A percentile compares a stretch with the other conserved stretches of the same genome.
phyloP scores from a whole-genome alignment of 2,329 filamentous ascomycete species.

The Dothidotthia symphoricarpi region DNA sequence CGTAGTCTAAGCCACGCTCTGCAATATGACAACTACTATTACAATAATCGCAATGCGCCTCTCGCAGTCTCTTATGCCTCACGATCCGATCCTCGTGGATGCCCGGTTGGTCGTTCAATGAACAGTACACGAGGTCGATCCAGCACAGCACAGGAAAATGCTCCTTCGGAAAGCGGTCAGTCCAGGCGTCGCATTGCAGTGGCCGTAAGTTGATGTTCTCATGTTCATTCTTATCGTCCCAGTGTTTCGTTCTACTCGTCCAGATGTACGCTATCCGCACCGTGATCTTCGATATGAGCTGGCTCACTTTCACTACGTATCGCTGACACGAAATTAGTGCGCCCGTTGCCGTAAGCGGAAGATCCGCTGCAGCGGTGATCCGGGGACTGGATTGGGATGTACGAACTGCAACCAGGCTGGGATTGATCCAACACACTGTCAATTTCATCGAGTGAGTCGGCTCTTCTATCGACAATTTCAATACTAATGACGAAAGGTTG shows the following conservation, averaged over 20 bases:
- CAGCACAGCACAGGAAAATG: slow-evolving; percentile 17
- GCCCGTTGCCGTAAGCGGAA: slow-evolving; percentile 87
- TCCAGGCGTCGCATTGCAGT: slow-evolving; percentile 53
- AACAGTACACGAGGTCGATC: slow-evolving; percentile 12
- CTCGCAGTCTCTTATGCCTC: slow-evolving; percentile 15
- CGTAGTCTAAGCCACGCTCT: slow-evolving; percentile 16
- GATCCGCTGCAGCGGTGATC: slow-evolving; percentile 89
- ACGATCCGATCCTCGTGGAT: slow-evolving; percentile 27
- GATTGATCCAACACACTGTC: slow-evolving; percentile 60
- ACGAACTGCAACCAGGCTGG: slow-evolving; percentile 77
- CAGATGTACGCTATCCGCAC: too few relatives aligned
- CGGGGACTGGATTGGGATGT: slow-evolving; percentile 73
- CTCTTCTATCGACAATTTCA: too few relatives aligned
- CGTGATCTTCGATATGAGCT: too few relatives aligned
- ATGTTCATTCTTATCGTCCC: not conserved
- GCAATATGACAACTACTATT: slow-evolving; percentile 19
- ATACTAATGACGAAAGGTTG: slow-evolving; percentile 27
- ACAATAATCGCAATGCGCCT: slow-evolving; percentile 24
- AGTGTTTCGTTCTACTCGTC: too few relatives aligned
- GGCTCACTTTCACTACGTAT: too few relatives aligned
- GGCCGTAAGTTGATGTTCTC: slow-evolving; percentile 29
- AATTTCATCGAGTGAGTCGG: slow-evolving; percentile 69
- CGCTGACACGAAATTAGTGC: too few relatives aligned
- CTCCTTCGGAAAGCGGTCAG: slow-evolving; percentile 36
- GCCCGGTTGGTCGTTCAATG: slow-evolving; percentile 24